A percentile compares a stretch with the other conserved stretches of the same genome.
Conservation (phyloP, 108 stramenopile genomes). For the Skeletonema grethae region DNA sequence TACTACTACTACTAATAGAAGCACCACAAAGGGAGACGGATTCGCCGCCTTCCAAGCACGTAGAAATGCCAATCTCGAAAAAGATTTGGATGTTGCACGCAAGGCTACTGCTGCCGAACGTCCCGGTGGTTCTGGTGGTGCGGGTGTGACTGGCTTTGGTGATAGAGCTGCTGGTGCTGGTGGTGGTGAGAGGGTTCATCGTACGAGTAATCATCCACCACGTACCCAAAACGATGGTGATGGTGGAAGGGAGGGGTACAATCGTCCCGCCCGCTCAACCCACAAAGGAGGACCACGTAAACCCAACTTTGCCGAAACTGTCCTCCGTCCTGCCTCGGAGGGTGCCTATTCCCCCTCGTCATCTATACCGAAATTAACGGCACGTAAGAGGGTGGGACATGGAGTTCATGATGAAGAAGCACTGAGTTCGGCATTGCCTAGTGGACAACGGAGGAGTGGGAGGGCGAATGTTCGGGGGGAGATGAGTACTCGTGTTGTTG, state of each 20-base stretch:
- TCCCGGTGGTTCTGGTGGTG: conserved; percentile 2
- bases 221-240: background rate
- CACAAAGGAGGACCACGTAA: conserved; percentile 31
- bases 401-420: conserved; percentile 56
- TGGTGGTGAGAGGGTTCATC: background rate
- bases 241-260: background rate
- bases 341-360: conserved; percentile 26
- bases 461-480: conserved; percentile 20
- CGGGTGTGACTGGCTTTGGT: background rate
- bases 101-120: conserved; percentile 13
- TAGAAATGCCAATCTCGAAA: conserved; percentile 28
- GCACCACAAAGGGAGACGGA: conserved; percentile 1
- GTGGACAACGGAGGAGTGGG: conserved; percentile 28
- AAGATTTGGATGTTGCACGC: conserved; percentile 35
- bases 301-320: conserved; percentile 43
- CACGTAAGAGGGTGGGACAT: conserved; percentile 63
- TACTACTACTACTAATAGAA: background rate
- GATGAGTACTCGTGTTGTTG: conserved; percentile 14
- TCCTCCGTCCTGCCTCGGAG: conserved; percentile 33
- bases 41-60: conserved; percentile 41
- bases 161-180: no score
- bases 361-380: conserved; percentile 66
- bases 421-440: conserved; percentile 11
- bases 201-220: conserved; percentile 4
- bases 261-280: conserved; percentile 20